Evolutionary conservation across 495 filamentous ascomycete genomes (phyloP).

Genomic region (Daldinia bambusicola): DNA sequence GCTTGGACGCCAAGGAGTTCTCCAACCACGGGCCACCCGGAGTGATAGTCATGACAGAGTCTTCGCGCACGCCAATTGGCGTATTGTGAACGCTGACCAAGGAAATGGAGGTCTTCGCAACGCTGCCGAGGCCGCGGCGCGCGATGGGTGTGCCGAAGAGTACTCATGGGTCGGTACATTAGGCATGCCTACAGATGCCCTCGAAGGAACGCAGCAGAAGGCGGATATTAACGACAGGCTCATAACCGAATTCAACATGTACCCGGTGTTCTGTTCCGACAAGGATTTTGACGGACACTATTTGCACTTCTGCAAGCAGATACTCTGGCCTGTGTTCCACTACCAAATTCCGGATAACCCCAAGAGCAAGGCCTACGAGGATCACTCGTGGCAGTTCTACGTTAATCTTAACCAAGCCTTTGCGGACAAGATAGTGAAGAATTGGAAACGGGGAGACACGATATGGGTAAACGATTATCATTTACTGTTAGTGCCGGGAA

Average conservation of each 20-base stretch:
- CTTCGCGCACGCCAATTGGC: slow-evolving; percentile 78
- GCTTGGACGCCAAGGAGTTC: slow-evolving; percentile 58
- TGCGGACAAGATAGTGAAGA: slow-evolving; percentile 85
- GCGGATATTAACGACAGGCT: slow-evolving; percentile 81
- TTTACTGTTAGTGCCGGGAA: slow-evolving; percentile 86
- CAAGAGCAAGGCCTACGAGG: slow-evolving; percentile 96
- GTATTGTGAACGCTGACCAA: slow-evolving; percentile 83
- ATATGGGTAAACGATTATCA: slow-evolving; percentile 98
- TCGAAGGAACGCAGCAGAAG: slow-evolving; percentile 73
- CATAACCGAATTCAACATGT: slow-evolving; percentile 79
- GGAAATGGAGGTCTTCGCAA: slow-evolving; percentile 92
- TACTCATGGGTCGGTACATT: slow-evolving; percentile 90
- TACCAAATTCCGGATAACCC: slow-evolving; percentile 97
- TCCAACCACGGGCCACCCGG: slow-evolving; percentile 57
- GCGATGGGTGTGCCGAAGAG: slow-evolving; percentile 70
- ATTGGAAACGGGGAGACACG: slow-evolving; percentile 89
- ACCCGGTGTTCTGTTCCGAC: slow-evolving; percentile 85
- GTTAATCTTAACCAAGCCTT: slow-evolving; percentile 89
- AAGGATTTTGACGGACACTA: slow-evolving; percentile 93
- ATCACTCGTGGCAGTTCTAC: slow-evolving; percentile 96
- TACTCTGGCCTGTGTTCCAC: slow-evolving; percentile 91
- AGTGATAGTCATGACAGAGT: slow-evolving; percentile 69
- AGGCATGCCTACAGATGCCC: slow-evolving; percentile 88
- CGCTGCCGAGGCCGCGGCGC: slow-evolving; percentile 78
- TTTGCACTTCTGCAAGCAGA: slow-evolving; percentile 90